phyloP scores from a whole-genome alignment of 2,329 filamentous ascomycete species.

The Arthroderma uncinatum region DNA sequence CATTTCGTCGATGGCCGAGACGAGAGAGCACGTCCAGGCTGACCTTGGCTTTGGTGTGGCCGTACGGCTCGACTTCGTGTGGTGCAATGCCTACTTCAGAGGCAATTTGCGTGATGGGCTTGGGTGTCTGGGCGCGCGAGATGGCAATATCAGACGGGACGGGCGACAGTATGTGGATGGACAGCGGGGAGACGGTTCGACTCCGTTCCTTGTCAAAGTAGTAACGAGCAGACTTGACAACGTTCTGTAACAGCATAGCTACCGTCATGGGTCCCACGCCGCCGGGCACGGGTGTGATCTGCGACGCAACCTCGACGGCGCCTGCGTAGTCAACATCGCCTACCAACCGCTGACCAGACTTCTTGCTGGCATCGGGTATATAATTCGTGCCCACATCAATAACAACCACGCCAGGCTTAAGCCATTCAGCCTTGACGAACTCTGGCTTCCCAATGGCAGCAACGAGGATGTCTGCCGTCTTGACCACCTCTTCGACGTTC shows the following conservation, averaged over 20 bases:
- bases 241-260: conserved; percentile 93
- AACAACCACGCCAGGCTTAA: conserved; percentile 89
- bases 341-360: conserved; percentile 82
- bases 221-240: conserved; percentile 70
- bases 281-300: conserved; percentile 91
- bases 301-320: conserved; percentile 72
- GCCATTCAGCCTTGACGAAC: conserved; percentile 89
- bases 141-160: conserved; percentile 95
- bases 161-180: conserved; percentile 63
- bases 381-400: conserved; percentile 98
- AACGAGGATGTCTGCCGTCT: conserved; percentile 77
- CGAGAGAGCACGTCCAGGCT: conserved; percentile 71
- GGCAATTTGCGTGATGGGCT: conserved; percentile 75
- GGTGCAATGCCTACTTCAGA: conserved; percentile 74
- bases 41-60: conserved; percentile 91
- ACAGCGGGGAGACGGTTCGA: conserved; percentile 69
- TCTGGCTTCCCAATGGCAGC: conserved; percentile 79
- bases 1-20: conserved; percentile 75
- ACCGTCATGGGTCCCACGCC: conserved; percentile 98
- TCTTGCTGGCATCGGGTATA: conserved; percentile 76
- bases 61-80: conserved; percentile 90
- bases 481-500: conserved; percentile 61
- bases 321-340: conserved; percentile 90
- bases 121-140: conserved; percentile 80
- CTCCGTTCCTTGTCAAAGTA: conserved; percentile 77